phyloP scores from a whole-genome alignment of 805 yeast genomes.

The Saccharomycopsis selenospora region DNA sequence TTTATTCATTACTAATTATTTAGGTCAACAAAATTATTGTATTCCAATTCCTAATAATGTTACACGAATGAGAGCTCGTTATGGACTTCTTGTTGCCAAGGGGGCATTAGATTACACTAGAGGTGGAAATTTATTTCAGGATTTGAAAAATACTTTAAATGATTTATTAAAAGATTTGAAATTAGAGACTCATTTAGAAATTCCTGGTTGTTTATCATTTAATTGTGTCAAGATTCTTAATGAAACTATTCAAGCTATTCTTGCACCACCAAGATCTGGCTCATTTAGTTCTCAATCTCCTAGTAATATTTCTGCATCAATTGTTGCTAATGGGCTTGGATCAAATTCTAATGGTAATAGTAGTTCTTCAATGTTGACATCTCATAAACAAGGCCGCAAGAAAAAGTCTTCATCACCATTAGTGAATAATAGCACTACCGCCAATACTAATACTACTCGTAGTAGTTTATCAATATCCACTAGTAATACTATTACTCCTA shows the following conservation, averaged over 20 bases:
- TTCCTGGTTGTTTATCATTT: slow-evolving; percentile 56
- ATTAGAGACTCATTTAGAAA: slow-evolving; percentile 42
- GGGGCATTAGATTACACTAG: slow-evolving; percentile 77
- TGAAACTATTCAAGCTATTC: slow-evolving; percentile 50
- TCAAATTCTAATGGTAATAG: not conserved
- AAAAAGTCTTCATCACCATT: not conserved
- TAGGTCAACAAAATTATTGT: slow-evolving; percentile 34
- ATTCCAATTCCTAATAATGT: slow-evolving; percentile 60
- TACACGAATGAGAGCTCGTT: slow-evolving; percentile 55
- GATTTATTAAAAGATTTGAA: slow-evolving; percentile 44
- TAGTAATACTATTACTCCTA: not conserved
- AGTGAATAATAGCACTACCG: not conserved
- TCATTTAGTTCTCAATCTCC: too few relatives aligned
- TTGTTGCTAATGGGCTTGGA: not conserved
- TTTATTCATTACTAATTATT: slow-evolving; percentile 41
- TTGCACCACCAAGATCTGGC: slow-evolving; percentile 40
- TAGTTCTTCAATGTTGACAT: not conserved
- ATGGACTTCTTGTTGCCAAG: slow-evolving; percentile 58
- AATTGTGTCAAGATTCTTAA: slow-evolving; percentile 52
- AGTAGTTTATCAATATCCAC: not conserved
- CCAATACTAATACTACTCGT: not conserved
- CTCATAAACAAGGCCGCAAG: not conserved
- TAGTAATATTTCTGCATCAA: not conserved
- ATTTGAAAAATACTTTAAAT: slow-evolving; percentile 50
- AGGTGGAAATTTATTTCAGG: slow-evolving; percentile 74